These are phyloP conservation scores for Udeniomyces megalosporus DNA, from an alignment of 768 basidiomycete genomes.

Conservation along the genomic window DNA sequence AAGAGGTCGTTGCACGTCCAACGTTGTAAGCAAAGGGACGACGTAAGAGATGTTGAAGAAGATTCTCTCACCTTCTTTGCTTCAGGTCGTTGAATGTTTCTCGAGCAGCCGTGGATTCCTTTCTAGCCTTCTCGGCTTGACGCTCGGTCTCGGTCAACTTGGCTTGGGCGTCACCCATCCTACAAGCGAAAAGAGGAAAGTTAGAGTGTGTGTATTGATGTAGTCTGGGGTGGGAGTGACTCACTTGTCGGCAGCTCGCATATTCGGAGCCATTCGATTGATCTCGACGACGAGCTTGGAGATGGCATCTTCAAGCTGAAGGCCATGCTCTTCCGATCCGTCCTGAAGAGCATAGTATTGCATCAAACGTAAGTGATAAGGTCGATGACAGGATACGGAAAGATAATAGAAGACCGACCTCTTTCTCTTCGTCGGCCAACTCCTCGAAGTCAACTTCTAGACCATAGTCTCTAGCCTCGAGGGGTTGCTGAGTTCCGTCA, in stretches of 20 bases:
- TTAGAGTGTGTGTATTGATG: neutral
- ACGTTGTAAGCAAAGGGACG: neutral
- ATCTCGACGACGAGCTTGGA: constrained; percentile 59
- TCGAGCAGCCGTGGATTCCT: constrained; percentile 73
- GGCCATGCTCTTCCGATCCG: constrained; percentile 46
- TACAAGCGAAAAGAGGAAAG: constrained; percentile 32
- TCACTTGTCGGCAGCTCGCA: constrained; percentile 85
- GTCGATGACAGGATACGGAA: neutral
- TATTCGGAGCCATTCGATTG: constrained; percentile 83
- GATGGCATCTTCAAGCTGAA: constrained; percentile 58
- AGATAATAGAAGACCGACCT: constrained; percentile 32
- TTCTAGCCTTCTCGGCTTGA: constrained; percentile 81
- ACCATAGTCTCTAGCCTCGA: constrained; percentile 61
- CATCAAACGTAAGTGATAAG: neutral
- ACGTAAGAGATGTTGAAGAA: neutral
- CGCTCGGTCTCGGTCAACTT: constrained; percentile 76
- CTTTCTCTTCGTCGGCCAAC: constrained; percentile 57
- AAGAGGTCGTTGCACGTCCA: neutral
- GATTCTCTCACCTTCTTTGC: constrained; percentile 45
- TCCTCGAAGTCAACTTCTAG: constrained; percentile 72
- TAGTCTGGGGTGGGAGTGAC: no score
- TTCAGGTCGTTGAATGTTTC: constrained; percentile 83
- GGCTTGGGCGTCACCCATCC: constrained; percentile 36
- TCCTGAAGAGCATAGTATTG: constrained; percentile 33
- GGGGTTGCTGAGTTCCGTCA: constrained; percentile 56